A percentile compares a stretch with the other conserved stretches of the same genome.
Conservation (phyloP, 148 eudicot species). For the Rhododendron molle region DNA sequence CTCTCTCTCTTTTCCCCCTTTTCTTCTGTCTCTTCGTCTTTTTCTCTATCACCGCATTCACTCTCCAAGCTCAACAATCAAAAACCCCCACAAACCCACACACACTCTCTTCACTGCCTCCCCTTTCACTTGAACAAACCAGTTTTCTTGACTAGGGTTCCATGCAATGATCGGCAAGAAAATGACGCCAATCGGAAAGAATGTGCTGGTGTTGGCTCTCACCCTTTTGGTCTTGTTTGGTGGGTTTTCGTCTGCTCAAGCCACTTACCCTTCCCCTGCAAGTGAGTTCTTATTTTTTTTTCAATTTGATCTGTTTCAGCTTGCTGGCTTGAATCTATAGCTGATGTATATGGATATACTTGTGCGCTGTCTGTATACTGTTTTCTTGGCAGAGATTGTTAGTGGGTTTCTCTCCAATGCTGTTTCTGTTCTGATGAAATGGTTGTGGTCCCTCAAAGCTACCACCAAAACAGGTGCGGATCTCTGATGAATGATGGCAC, state of each 20-base stretch:
- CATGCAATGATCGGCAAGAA: constrained; percentile 3
- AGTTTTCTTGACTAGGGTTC: constrained; percentile 41
- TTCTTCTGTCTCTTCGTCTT: constrained; percentile 13
- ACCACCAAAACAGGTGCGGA: constrained; percentile 74
- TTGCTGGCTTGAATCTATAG: not conserved
- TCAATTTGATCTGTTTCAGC: constrained; percentile 11
- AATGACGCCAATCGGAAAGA: constrained; percentile 34
- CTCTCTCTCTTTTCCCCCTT: not conserved
- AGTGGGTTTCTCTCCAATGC: constrained; percentile 73
- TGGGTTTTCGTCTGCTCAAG: constrained; percentile 55
- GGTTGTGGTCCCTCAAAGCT: constrained; percentile 80
- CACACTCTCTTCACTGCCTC: constrained; percentile 1
- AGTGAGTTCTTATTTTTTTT: constrained; percentile 41
- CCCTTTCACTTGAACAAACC: constrained; percentile 5
- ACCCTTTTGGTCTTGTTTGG: constrained; percentile 37
- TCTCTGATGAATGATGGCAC: constrained; percentile 8
- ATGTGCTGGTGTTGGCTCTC: constrained; percentile 28
- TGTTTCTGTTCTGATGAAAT: constrained; percentile 64
- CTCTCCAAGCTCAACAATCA: constrained; percentile 13
- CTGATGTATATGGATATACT: not conserved
- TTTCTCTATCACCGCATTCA: constrained; percentile 8
- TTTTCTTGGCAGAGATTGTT: constrained; percentile 58
- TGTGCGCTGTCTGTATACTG: not conserved
- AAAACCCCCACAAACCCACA: constrained; percentile 12
- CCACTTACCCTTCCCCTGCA: constrained; percentile 54